Evolutionary conservation across 1,284 basidiomycete genomes (phyloP), one percentile per base, ranked within the genome.

Genomic region (Rhodotorula sp.): DNA sequence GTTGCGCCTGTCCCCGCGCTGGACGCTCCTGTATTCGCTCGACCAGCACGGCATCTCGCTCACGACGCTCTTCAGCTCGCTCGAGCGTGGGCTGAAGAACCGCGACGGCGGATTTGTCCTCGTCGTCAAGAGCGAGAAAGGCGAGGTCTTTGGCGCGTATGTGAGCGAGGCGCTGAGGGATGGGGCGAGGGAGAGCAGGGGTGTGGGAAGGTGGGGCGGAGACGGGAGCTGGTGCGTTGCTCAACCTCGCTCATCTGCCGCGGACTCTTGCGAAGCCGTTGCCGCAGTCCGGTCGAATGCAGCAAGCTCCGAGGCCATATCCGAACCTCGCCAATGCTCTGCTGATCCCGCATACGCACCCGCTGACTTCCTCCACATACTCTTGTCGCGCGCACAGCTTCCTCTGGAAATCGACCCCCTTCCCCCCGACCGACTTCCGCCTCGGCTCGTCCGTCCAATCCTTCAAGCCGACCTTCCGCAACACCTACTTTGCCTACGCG

Each of bases 1-100:
- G 27, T 86, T 90, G 27, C 88, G 91, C 8, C 86, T 98, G 9
- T 86, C 91, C 0, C 85, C 86, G 12, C 83, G 85, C n/a, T 98
- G 96, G 96, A 87, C 87, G 1, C 84, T 98, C 6, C 82, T 97
- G 2, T 98, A 97, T 82, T 95, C 92, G 19, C 84, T 97, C 27
- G 96, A 99, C 79, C 94, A 97, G 80, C 92, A 98, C 75, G 96
- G 96, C 0, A 94, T 95, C 59, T 95, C 92, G 17, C 84, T 98
- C 19, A 88, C 90, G 53, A 97, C 96, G 0, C 85, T 98, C 1
- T 96, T 95, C 80, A 79, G 87, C 3, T 85, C 86, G 4, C 90
- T 90, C 70, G 46, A 68, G 71, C 70, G 71, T 32, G 79, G 80
- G 68, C 22, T 80, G 72, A 22, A 74, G 73, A 36, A 78, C 73